Evolutionary conservation across 1,284 basidiomycete species (phyloP).

Genomic region (Gomphus sp.): DNA sequence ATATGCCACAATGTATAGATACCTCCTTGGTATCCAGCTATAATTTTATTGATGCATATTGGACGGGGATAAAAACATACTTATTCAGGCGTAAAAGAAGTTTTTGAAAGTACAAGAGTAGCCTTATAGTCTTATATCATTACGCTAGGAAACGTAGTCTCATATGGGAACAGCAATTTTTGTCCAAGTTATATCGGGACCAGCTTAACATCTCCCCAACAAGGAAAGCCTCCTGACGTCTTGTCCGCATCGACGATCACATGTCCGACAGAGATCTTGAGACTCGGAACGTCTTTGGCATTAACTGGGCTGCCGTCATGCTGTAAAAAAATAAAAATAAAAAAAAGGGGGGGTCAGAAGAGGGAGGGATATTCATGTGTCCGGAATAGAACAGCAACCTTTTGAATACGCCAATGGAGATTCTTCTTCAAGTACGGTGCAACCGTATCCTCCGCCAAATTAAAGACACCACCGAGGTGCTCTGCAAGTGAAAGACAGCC

Average conservation of each 20-base stretch:
- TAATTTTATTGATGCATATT: too few relatives aligned
- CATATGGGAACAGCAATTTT: too few relatives aligned
- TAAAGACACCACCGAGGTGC: neutral
- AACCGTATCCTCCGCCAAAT: neutral
- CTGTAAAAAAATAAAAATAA: neutral
- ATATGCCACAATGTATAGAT: too few relatives aligned
- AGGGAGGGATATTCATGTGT: too few relatives aligned
- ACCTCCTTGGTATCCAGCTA: too few relatives aligned
- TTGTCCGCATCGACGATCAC: neutral
- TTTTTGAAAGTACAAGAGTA: too few relatives aligned
- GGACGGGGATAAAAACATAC: too few relatives aligned
- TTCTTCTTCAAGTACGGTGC: slow-evolving; percentile 8
- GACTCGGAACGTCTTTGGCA: neutral
- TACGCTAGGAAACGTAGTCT: too few relatives aligned
- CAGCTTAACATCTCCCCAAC: neutral
- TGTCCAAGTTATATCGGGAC: too few relatives aligned
- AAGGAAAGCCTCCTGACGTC: neutral
- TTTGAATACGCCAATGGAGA: slow-evolving; percentile 9
- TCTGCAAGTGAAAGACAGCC: slow-evolving; percentile 1
- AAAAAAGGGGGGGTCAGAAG: too few relatives aligned
- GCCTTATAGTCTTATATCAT: too few relatives aligned
- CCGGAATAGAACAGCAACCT: neutral
- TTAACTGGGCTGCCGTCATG: neutral
- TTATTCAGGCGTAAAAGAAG: too few relatives aligned
- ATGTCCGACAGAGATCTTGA: neutral